Base-by-base conservation (phyloP, 768 basidiomycete species). In the Collybia sordida region DNA sequence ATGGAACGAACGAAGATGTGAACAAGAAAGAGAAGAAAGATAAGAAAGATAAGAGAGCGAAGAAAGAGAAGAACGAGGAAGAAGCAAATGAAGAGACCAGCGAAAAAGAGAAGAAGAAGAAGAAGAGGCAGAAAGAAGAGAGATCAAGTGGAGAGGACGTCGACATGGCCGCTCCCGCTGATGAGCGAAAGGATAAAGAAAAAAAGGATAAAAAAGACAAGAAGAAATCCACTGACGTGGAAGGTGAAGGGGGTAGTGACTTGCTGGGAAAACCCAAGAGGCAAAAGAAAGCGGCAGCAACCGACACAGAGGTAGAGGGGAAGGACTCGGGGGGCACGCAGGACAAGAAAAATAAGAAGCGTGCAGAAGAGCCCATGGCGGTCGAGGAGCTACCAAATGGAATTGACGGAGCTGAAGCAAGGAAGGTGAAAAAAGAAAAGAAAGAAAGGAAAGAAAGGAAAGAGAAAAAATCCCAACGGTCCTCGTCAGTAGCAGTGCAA, bases 371-470 rank as follows among this genome's bases (percentile, higher is more conserved):
- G 14, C 25, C 57, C 7, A 51, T 54, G 54, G 55, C 58, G 1
- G 54, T 57, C 14, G 62, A 56, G 25, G 48, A 37, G 47, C 7
- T 52, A 22, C 37, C 57, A 18, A 52, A 50, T 15, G 49, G 51
- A 25, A 60, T 57, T 34, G 53, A 59, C 35, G 47, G 51, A 24
- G 56, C 58, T 40, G 31, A 31, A 3, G 53, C 45, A n/a, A 52
- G 42, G n/a, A 61, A 65, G 49, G 64, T 64, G 56, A 62, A 68
- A 55, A 65, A 66, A 57, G 69, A 65, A 53, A 64, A 70, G 57
- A 64, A 63, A 50, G 59, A 64, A 50, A 63, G 47, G n/a, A 50
- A 57, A 47, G 49, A 58, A 40, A 41, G 52, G 34, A 52, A 50
- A 49, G 53, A 58, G 31, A 56, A 57, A 51, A 61, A 62, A 40